Base-by-base conservation (phyloP, 2,329 filamentous ascomycete genomes). In the Bertia moriformis region DNA sequence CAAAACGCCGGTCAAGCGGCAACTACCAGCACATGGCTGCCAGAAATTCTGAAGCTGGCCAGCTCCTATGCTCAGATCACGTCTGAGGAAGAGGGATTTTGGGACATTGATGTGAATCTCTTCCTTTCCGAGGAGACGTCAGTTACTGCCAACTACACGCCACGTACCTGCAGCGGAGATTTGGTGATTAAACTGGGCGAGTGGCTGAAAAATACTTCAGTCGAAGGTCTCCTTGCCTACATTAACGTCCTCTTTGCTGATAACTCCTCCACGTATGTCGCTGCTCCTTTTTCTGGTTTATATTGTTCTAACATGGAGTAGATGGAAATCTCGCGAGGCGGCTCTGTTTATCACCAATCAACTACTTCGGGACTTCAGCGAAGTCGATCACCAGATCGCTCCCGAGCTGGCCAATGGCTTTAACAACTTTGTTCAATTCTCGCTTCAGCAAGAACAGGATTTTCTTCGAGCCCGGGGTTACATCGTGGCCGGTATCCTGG, bases 91-190 rank as follows among this genome's bases (percentile, higher is more conserved):
- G 86, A 95, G 60, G 86, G 84, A 4, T 62, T 98, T 7, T 98
- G 91, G 91, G 86, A 95, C 49, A 86, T 95, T 45, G 91, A 98
- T 57, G 83, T 93, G 48, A 96, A 93, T 42, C 72, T 98, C 2
- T 98, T 93, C 59, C 69, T 98, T 37, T 89, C 87, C 1, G 91
- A 98, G 58, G 89, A 96, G 61, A 89, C 86, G 2, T 89, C 87
- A 2, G 83, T 95, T 14, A 94, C 87, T 12, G 84, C 88, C 20
- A 96, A 96, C 57, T 98, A 96, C 61, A 95, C 91, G 0, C 84
- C 91, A 13, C 78, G 91, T 47, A 93, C 86, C 14, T 91, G 89
- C 30, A 91, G 86, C 45, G 88, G 87, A 38, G 91, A 96, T 55
- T 65, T 98, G 38, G 71, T 94, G 19, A 87, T 94, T 59, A 95